Evolutionary conservation across 768 basidiomycete genomes (phyloP).

Genomic region (Lentinus brumalis): DNA sequence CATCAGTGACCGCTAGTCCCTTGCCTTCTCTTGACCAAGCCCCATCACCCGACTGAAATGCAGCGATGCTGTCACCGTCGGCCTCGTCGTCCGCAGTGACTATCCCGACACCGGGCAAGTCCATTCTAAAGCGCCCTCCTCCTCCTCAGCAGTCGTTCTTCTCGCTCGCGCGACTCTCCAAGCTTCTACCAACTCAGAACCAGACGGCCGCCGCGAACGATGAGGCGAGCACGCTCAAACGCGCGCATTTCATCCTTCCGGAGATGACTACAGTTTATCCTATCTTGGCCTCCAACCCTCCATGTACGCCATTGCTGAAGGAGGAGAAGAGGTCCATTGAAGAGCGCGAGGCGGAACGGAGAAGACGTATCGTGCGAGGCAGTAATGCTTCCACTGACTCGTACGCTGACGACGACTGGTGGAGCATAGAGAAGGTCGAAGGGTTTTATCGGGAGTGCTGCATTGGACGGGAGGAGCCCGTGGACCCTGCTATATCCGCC

Average conservation of each 20-base stretch:
- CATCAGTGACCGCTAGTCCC: too few relatives aligned
- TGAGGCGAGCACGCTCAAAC: conserved; percentile 66
- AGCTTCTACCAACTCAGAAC: conserved; percentile 65
- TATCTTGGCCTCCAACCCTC: conserved; percentile 82
- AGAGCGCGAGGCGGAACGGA: conserved; percentile 69
- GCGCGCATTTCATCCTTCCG: conserved; percentile 91
- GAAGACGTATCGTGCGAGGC: conserved; percentile 64
- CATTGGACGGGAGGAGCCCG: conserved; percentile 69
- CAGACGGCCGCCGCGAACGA: conserved; percentile 37
- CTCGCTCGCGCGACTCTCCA: conserved; percentile 61
- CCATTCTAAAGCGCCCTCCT: conserved; percentile 78
- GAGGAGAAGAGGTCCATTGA: conserved; percentile 85
- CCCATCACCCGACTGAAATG: conserved; percentile 10
- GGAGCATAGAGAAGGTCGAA: conserved; percentile 83
- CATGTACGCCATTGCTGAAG: conserved; percentile 73
- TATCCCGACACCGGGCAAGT: conserved; percentile 77
- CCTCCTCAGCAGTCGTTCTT: conserved; percentile 70
- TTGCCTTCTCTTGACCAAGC: not conserved
- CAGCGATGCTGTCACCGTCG: conserved; percentile 48
- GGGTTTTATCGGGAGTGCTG: conserved; percentile 89
- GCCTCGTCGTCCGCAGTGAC: conserved; percentile 83
- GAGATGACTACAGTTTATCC: conserved; percentile 88
- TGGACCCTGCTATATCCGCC: conserved; percentile 62
- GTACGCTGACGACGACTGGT: conserved; percentile 60
- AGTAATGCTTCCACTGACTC: conserved; percentile 29